Conservation (phyloP, 805 yeast species). For the Dipodascus albidus region DNA sequence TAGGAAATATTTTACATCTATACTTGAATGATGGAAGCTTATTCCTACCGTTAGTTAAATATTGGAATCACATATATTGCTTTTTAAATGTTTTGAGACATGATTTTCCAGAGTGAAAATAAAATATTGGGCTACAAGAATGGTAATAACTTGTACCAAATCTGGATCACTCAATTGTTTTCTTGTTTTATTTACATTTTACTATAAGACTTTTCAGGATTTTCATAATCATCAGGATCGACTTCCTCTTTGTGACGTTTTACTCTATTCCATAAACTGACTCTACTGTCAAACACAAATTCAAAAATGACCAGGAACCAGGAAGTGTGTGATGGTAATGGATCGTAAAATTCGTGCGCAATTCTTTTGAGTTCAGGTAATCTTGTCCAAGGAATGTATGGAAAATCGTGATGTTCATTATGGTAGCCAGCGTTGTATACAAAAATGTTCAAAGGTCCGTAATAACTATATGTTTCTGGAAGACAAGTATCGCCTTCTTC, state of each 20-base stretch:
- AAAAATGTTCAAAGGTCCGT: slow-evolving; percentile 63
- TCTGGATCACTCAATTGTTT: no score
- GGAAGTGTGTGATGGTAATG: slow-evolving; percentile 62
- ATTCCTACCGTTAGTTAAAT: no score
- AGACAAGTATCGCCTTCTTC: slow-evolving; percentile 14
- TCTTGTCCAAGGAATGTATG: slow-evolving; percentile 83
- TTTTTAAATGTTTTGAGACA: no score
- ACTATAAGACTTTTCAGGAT: neutral
- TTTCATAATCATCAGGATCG: neutral
- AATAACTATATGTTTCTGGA: slow-evolving; percentile 81
- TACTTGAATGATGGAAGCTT: neutral
- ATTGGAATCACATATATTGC: no score
- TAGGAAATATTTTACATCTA: neutral
- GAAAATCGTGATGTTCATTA: slow-evolving; percentile 93
- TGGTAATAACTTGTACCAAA: no score
- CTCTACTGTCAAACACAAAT: slow-evolving; percentile 56
- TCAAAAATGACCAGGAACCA: slow-evolving; percentile 71
- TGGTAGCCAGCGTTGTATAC: slow-evolving; percentile 94
- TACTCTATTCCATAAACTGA: slow-evolving; percentile 71
- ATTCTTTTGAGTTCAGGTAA: slow-evolving; percentile 50
- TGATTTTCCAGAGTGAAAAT: no score
- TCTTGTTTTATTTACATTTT: no score
- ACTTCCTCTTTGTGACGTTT: slow-evolving; percentile 32
- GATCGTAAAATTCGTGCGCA: slow-evolving; percentile 73
- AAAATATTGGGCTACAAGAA: no score